A percentile compares a stretch with the other conserved stretches of the same genome.
These are phyloP conservation scores for Pyracantha coccinea DNA, from an alignment of 331 rosid species.

Conservation along the genomic window DNA sequence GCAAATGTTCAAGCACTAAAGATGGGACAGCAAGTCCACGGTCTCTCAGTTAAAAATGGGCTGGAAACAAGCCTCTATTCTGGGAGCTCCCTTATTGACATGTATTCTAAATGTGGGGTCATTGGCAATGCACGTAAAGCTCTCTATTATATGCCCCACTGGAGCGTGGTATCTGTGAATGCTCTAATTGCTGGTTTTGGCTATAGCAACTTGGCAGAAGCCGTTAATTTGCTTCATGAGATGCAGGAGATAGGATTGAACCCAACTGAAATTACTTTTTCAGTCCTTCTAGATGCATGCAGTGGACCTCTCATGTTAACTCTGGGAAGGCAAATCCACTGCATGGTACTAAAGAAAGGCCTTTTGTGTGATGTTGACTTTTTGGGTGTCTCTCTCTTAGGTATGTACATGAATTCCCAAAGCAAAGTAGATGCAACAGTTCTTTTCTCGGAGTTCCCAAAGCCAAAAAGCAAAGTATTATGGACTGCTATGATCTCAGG, in stretches of 20 bases:
- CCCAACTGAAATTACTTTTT: constrained; percentile 73
- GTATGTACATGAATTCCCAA: constrained; percentile 62
- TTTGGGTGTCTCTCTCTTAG: constrained; percentile 63
- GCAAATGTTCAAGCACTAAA: constrained; percentile 47
- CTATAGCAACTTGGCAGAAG: constrained; percentile 38
- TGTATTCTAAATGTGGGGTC: constrained; percentile 68
- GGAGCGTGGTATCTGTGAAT: constrained; percentile 60
- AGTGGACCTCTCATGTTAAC: constrained; percentile 31
- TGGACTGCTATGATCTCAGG: constrained; percentile 81
- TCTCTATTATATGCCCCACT: constrained; percentile 49
- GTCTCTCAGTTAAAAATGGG: constrained; percentile 62
- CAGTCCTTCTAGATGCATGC: constrained; percentile 67
- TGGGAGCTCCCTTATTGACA: constrained; percentile 84
- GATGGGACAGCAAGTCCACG: constrained; percentile 62
- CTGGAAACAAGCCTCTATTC: constrained; percentile 63
- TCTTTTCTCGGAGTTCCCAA: constrained; percentile 61
- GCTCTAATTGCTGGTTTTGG: constrained; percentile 72
- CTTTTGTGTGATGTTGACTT: constrained; percentile 54
- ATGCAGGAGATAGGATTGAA: constrained; percentile 52
- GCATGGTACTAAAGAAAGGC: constrained; percentile 47
- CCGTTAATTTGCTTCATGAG: constrained; percentile 40
- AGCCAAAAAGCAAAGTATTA: constrained; percentile 44
- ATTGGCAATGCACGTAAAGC: constrained; percentile 43
- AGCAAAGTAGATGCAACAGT: constrained; percentile 46
- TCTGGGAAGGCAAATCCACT: constrained; percentile 72